Conservation (phyloP, 768 basidiomycete genomes). For the Artomyces pyxidatus region DNA sequence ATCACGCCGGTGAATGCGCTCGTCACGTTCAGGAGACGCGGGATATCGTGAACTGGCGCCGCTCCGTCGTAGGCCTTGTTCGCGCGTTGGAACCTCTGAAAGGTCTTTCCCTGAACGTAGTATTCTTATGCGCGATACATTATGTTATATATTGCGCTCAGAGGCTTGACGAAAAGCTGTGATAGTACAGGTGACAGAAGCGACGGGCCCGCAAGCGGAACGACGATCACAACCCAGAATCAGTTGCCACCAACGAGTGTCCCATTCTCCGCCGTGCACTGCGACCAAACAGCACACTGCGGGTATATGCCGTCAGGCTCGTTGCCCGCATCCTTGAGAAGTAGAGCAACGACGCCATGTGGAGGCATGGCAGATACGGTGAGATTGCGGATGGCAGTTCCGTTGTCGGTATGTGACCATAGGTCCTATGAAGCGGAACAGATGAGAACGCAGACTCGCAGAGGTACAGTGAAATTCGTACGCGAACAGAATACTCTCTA, state of each 20-base stretch:
- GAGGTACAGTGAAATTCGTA: neutral
- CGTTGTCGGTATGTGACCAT: conserved; percentile 18
- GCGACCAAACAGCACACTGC: conserved; percentile 10
- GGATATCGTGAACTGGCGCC: too few species aligned
- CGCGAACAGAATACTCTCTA: conserved; percentile 15
- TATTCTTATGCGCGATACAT: too few species aligned
- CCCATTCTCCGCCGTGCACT: conserved; percentile 15
- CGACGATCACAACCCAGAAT: too few species aligned
- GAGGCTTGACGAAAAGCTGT: too few species aligned
- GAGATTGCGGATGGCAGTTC: conserved; percentile 15
- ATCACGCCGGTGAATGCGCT: conserved; percentile 25
- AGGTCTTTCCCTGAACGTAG: too few species aligned
- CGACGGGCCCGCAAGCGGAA: too few species aligned
- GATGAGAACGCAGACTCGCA: neutral
- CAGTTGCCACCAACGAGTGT: conserved; percentile 3
- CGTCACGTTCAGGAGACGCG: conserved; percentile 14
- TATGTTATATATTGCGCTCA: too few species aligned
- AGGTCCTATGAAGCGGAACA: conserved; percentile 6
- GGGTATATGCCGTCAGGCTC: conserved; percentile 14
- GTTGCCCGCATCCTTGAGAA: conserved; percentile 17
- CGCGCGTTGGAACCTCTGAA: too few species aligned
- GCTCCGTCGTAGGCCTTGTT: too few species aligned
- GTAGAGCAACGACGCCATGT: conserved; percentile 17
- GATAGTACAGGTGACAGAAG: too few species aligned
- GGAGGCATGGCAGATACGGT: conserved; percentile 12